Base-by-base conservation (phyloP, 2,329 filamentous ascomycete genomes). In the Scopulariopsis brevicaulis region DNA sequence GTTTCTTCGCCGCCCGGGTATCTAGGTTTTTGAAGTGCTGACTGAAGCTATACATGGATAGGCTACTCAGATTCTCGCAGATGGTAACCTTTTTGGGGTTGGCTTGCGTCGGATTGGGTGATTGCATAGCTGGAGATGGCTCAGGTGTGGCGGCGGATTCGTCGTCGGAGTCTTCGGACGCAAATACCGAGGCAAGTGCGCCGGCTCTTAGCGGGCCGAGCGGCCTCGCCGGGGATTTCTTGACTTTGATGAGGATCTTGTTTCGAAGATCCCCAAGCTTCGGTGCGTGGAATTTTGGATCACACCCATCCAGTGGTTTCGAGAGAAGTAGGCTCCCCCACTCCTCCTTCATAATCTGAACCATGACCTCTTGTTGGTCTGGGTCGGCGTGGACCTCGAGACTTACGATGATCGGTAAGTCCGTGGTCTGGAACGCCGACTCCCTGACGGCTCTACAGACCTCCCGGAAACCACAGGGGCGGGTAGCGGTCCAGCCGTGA, bases 361-460 rank as follows among this genome's bases (percentile, higher is more conserved):
- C 92, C 89, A 97, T 96, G 55, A 88, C 80, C 62, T 90, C 84
- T 70, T 99, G 94, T 70, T 97, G 93, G 57, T 89, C 83, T 1
- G 80, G 74, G 60, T 86, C 83, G 15, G 90, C 87, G 69, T 97
- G 93, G 0, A 97, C 89, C 71, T 99, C 94, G 6, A 97, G 78
- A 68, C 91, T 96, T 63, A 97, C 83, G 59, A 97, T 95, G 46
- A 99, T 76, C 0, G 94, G 94, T 22, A 96, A 76, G 56, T 88
- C 81, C 60, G 83, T 92, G 7, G 76, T 80, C 32, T 82, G 75
- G 65, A 97, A 97, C 0, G 90, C 92, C 60, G 84, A 83, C 59
- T 95, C 84, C 46, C 81, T 79, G 61, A 97, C 88, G 0, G 87
- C 86, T 62, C 82, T 80, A 71, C 92, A 96, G 2, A 96, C 93